These are phyloP conservation scores for Angomonas deanei DNA, from an alignment of 208 protist genomes.

Conservation along the genomic window DNA sequence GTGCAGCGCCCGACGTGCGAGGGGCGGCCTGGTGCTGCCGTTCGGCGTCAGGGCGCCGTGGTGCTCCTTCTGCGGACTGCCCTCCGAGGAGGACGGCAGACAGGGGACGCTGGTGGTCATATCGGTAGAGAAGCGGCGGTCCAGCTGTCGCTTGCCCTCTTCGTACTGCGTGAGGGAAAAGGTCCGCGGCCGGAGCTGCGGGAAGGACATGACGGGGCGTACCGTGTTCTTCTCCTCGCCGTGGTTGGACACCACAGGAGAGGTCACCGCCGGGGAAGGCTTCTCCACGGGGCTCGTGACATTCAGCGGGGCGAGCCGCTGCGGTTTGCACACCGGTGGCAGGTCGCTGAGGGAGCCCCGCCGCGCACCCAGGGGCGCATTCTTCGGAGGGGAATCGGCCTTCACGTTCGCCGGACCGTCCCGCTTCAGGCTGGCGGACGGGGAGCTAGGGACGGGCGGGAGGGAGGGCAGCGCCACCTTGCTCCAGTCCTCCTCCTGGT, in stretches of 20 bases:
- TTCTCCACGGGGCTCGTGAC: no score
- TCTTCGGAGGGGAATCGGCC: not conserved
- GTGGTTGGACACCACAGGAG: not conserved
- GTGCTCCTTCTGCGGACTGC: no score
- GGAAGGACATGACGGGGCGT: not conserved
- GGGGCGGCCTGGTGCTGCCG: not conserved
- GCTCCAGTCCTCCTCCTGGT: constrained; percentile 8
- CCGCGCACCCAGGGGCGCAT: no score
- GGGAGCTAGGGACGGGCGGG: no score
- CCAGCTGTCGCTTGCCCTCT: not conserved
- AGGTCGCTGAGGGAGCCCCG: no score
- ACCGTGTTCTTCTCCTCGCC: not conserved
- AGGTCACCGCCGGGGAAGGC: no score
- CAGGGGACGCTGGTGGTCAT: no score
- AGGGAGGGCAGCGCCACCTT: no score
- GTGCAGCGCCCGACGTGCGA: not conserved
- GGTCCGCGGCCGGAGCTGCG: not conserved
- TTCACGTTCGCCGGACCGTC: not conserved
- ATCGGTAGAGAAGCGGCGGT: not conserved
- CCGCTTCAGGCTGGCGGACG: no score
- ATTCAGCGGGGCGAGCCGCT: no score
- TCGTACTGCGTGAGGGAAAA: not conserved
- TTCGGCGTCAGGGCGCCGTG: not conserved
- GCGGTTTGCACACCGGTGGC: no score
- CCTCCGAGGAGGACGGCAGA: no score